phyloP scores from a whole-genome alignment of 768 basidiomycete species.

The Termitomyces sp. region DNA sequence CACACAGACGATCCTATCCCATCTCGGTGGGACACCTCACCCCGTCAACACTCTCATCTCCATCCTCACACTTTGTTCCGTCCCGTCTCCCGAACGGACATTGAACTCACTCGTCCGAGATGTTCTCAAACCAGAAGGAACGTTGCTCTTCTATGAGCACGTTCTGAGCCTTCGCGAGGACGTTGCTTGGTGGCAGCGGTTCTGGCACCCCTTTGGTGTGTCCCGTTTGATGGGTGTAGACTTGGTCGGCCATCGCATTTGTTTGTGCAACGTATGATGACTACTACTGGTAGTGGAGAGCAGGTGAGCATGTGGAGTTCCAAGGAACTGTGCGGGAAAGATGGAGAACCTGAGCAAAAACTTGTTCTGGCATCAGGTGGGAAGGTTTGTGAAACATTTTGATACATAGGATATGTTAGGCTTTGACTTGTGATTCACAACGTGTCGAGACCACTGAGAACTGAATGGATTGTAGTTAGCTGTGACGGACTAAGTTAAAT shows the following conservation, averaged over 20 bases:
- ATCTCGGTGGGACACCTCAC: slow-evolving; percentile 16
- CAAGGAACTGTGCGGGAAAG: slow-evolving; percentile 41
- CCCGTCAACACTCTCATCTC: slow-evolving; percentile 60
- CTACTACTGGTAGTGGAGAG: slow-evolving; percentile 14
- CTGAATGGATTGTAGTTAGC: too few relatives aligned
- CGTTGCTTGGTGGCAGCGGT: slow-evolving; percentile 66
- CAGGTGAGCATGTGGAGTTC: slow-evolving; percentile 43
- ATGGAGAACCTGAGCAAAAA: slow-evolving; percentile 50
- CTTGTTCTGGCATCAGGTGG: slow-evolving; percentile 57
- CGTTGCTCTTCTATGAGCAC: slow-evolving; percentile 67
- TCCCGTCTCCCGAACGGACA: slow-evolving; percentile 50
- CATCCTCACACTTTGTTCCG: slow-evolving; percentile 60
- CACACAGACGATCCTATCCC: slow-evolving; percentile 37
- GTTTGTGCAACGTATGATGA: slow-evolving; percentile 34
- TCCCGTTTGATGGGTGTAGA: slow-evolving; percentile 58
- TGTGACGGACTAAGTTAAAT: too few relatives aligned
- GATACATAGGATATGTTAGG: background rate
- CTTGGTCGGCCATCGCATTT: slow-evolving; percentile 53
- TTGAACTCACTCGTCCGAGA: slow-evolving; percentile 41
- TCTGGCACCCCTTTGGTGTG: slow-evolving; percentile 70
- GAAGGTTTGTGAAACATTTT: slow-evolving; percentile 46
- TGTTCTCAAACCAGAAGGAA: slow-evolving; percentile 59
- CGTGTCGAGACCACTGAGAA: too few relatives aligned
- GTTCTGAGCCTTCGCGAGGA: slow-evolving; percentile 48
- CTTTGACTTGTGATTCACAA: too few relatives aligned